Base-by-base conservation (phyloP, 1,139 yeast species). In the Kazachstania sp. region DNA sequence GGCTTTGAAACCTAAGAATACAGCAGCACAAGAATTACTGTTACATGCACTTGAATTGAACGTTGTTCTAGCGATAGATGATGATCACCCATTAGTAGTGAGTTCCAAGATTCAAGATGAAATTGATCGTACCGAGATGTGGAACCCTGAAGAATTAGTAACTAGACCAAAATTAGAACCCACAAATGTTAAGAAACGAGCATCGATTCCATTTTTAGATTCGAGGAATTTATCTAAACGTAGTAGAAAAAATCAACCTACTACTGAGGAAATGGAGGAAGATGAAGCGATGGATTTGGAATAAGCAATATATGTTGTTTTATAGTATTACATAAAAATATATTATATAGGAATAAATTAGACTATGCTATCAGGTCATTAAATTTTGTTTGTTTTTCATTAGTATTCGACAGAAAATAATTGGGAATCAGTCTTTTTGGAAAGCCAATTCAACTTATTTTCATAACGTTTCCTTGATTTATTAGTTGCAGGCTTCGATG, bases 1-100 rank as follows among this genome's bases (percentile, higher is more conserved):
- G 43, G 86, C 95, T 0, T 70, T 90, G 5, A 67, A 79, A 9
- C 94, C 96, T 0, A 76, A 80, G 36, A 96, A 92, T 60, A 84
- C 94, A 0, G 83, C 90, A 23, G 95, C 97, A 0, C 72, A 79
- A 4, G 97, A 92, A 59, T 66, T 92, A 44, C 71, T 92, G 49
- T 79, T 78, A 52, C 75, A 95, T 53, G 97, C 97, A 0, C 69
- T 90, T 44, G 94, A 84, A 49, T 76, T 79, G 43, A 85, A 84
- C 59, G 67, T 74, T 35, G 52, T 56, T 15, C 48, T 53, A 35
- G 43, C 58, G 5, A 37, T 57, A 28, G 63, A 60, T 45, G 49
- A 54, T 2, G 56, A 54, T 29, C 67, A 64, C 36, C 72, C 71
- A 9, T 52, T 68, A 15, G 50, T 59, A 20, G 56, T 56, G 18